Conservation (phyloP, 1,284 basidiomycete species). For the Violaceomyces palustris region DNA sequence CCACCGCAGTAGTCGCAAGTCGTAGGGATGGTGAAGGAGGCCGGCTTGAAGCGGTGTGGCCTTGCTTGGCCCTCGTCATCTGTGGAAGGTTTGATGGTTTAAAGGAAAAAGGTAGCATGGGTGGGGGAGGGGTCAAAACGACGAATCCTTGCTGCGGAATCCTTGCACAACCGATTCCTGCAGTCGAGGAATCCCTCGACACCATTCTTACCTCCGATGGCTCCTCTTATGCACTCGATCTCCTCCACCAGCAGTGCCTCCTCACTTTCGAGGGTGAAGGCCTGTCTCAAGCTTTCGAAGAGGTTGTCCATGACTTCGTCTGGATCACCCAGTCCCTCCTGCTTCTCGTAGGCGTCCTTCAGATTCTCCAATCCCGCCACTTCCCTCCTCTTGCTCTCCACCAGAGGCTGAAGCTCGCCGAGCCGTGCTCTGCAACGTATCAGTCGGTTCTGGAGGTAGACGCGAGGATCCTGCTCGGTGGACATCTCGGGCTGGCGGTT, state of each 20-base stretch:
- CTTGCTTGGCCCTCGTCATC: conserved; percentile 24
- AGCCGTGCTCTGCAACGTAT: conserved; percentile 18
- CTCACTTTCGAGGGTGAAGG: conserved; percentile 21
- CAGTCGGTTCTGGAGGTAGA: conserved; percentile 30
- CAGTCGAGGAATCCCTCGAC: background rate
- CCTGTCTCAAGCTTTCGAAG: conserved; percentile 15
- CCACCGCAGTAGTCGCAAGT: conserved; percentile 31
- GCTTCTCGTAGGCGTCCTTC: conserved; percentile 23
- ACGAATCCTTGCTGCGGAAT: too few relatives aligned
- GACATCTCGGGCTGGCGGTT: conserved; percentile 25
- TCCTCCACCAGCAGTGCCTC: conserved; percentile 21
- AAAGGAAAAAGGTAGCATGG: too few relatives aligned
- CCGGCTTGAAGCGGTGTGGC: conserved; percentile 37
- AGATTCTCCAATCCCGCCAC: conserved; percentile 27
- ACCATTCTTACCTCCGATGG: conserved; percentile 14
- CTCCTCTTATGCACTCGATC: conserved; percentile 14
- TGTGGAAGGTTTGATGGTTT: too few relatives aligned
- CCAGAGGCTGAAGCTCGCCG: conserved; percentile 21
- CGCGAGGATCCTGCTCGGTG: conserved; percentile 16
- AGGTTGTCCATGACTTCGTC: conserved; percentile 39
- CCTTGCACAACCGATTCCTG: background rate
- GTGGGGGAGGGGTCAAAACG: too few relatives aligned
- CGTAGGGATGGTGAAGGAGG: conserved; percentile 35
- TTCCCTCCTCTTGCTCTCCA: conserved; percentile 22
- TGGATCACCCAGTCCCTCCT: conserved; percentile 22